Evolutionary conservation across 2,329 filamentous ascomycete genomes (phyloP).

Genomic region (Tolypocladium sp.): DNA sequence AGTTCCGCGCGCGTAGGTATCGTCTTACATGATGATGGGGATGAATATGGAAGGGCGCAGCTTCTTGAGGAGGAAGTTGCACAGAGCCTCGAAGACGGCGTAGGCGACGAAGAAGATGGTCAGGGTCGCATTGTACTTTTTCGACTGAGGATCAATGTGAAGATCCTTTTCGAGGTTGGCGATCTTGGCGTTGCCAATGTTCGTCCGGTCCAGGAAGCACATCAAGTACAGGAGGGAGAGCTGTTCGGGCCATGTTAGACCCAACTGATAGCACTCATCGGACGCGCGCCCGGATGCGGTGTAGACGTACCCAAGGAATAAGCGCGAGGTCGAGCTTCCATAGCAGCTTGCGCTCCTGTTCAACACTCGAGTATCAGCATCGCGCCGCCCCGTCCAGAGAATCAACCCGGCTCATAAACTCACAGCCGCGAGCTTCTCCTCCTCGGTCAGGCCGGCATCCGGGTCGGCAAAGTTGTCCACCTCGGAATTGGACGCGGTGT

Average conservation of each 20-base stretch:
- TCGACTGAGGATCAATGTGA: constrained; percentile 45
- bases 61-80: constrained; percentile 72
- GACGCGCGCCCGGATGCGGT: not conserved
- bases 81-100: constrained; percentile 66
- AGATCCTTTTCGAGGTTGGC: constrained; percentile 21
- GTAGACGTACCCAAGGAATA: constrained; percentile 44
- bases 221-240: constrained; percentile 65
- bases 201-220: constrained; percentile 67
- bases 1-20: not conserved
- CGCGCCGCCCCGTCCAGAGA: not conserved
- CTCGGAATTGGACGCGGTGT: constrained; percentile 19
- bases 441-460: constrained; percentile 55
- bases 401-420: constrained; percentile 12
- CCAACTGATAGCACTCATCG: not conserved
- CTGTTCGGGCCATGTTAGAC: constrained; percentile 17
- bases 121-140: constrained; percentile 65
- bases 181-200: constrained; percentile 31
- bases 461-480: constrained; percentile 21
- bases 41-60: constrained; percentile 71
- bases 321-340: constrained; percentile 52
- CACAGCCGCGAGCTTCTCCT: constrained; percentile 54
- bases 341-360: constrained; percentile 51
- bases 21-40: constrained; percentile 63
- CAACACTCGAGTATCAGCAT: not conserved
- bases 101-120: constrained; percentile 87